phyloP scores from a whole-genome alignment of 2,329 filamentous ascomycete genomes.

The Colletotrichum simmondsii region DNA sequence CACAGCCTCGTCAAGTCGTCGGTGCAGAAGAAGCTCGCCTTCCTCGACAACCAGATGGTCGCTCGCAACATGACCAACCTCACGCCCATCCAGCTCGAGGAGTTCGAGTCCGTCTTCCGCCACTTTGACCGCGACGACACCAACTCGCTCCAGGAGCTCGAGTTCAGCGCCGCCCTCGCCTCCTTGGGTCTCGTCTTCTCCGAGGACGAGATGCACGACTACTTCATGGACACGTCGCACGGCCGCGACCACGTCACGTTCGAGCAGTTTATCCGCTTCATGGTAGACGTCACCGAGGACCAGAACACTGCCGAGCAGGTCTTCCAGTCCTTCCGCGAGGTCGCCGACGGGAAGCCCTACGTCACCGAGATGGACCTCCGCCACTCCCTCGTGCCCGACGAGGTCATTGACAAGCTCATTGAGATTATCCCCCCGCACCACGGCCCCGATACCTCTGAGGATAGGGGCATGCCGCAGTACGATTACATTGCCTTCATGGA shows the following conservation, averaged over 20 bases:
- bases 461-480: slow-evolving; percentile 86
- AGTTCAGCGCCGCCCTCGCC: slow-evolving; percentile 96
- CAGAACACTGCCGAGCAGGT: slow-evolving; percentile 99
- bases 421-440: slow-evolving; percentile 86
- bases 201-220: slow-evolving; percentile 97
- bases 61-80: slow-evolving; percentile 98
- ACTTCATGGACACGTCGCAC: slow-evolving; percentile 87
- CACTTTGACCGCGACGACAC: slow-evolving; percentile 96
- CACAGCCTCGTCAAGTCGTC: slow-evolving; percentile 89
- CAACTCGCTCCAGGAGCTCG: slow-evolving; percentile 90
- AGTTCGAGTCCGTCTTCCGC: slow-evolving; percentile 97
- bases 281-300: slow-evolving; percentile 98
- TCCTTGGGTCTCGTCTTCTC: slow-evolving; percentile 95
- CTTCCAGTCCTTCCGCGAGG: slow-evolving; percentile 96
- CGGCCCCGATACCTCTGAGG: slow-evolving; percentile 87
- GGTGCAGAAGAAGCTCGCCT: slow-evolving; percentile 95
- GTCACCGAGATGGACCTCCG: slow-evolving; percentile 97
- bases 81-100: slow-evolving; percentile 96
- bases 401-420: slow-evolving; percentile 93
- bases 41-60: slow-evolving; percentile 98
- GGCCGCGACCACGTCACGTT: slow-evolving; percentile 87
- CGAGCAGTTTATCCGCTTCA: slow-evolving; percentile 99
- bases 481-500: slow-evolving; percentile 99
- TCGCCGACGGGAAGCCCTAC: slow-evolving; percentile 98
- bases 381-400: slow-evolving; percentile 94